Evolutionary conservation across 2,329 filamentous ascomycete species (phyloP).

Genomic region (Zasmidium angulare): DNA sequence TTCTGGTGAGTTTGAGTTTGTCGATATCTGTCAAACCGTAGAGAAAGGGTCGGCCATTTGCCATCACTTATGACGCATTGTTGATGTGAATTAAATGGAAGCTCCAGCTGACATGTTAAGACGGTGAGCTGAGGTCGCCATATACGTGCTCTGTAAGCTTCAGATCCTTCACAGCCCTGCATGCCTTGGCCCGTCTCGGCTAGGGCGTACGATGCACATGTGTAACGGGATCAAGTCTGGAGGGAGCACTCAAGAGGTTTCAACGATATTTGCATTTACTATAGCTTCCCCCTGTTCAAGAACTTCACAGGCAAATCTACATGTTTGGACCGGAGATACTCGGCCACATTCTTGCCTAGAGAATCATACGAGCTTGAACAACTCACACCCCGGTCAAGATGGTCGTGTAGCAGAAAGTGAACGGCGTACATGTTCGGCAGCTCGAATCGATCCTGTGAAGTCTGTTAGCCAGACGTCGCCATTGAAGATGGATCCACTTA

Average conservation of each 20-base stretch:
- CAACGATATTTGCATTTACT: background rate
- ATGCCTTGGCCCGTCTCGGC: background rate
- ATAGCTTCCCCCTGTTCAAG: constrained; percentile 32
- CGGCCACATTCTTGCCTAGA: constrained; percentile 36
- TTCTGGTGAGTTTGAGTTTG: background rate
- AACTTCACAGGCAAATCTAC: constrained; percentile 34
- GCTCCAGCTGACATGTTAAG: no score
- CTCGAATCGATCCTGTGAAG: constrained; percentile 33
- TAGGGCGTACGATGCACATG: background rate
- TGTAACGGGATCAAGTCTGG: no score
- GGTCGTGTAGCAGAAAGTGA: constrained; percentile 36
- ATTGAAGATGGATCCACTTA: constrained; percentile 7
- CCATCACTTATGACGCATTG: background rate
- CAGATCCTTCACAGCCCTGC: background rate
- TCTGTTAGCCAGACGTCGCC: background rate
- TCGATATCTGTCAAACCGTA: background rate
- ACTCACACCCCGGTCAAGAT: constrained; percentile 35
- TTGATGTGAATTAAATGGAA: no score
- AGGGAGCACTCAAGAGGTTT: background rate
- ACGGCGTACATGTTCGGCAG: constrained; percentile 35
- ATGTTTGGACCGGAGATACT: constrained; percentile 31
- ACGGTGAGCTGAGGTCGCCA: background rate
- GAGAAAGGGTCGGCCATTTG: background rate
- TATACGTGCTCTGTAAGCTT: background rate
- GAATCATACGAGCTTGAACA: constrained; percentile 34